Percentiles rank a stretch among this genome's conserved stretches.
Conservation (phyloP, 805 yeast genomes). For the Ogataea trehalophila region DNA sequence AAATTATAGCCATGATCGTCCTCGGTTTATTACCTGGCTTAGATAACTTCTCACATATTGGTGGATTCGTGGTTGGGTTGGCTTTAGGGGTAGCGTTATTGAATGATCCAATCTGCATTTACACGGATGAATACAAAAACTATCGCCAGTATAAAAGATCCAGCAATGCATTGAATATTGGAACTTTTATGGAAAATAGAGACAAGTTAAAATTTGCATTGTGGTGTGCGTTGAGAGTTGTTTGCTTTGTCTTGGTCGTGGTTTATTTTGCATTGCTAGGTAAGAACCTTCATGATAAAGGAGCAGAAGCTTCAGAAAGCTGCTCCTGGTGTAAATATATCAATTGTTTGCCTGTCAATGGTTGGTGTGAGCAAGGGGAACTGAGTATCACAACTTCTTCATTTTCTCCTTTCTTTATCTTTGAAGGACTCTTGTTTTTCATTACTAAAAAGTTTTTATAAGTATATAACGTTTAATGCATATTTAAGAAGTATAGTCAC, state of each 20-base stretch:
- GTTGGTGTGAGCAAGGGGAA: slow-evolving; percentile 51
- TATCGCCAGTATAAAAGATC: slow-evolving; percentile 16
- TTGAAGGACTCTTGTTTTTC: neutral
- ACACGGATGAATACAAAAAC: slow-evolving; percentile 11
- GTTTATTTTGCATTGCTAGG: slow-evolving; percentile 47
- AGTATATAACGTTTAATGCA: neutral
- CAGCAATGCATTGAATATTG: slow-evolving; percentile 8
- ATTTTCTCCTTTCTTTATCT: neutral
- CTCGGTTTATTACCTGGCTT: slow-evolving; percentile 68
- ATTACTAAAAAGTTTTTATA: neutral
- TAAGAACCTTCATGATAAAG: slow-evolving; percentile 43
- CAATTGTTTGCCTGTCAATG: slow-evolving; percentile 64
- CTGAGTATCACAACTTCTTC: slow-evolving; percentile 6
- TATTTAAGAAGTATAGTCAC: too few relatives aligned
- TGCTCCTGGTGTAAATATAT: slow-evolving; percentile 74
- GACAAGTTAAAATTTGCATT: slow-evolving; percentile 38
- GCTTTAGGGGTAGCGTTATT: slow-evolving; percentile 44
- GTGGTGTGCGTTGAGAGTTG: slow-evolving; percentile 50
- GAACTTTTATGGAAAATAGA: slow-evolving; percentile 15
- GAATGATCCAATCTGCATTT: slow-evolving; percentile 49
- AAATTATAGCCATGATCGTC: slow-evolving; percentile 53
- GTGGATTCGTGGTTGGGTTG: slow-evolving; percentile 65
- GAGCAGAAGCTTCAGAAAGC: slow-evolving; percentile 35
- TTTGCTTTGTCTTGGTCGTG: slow-evolving; percentile 40
- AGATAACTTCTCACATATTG: slow-evolving; percentile 72